These are phyloP conservation scores for Syncephalis fuscata DNA, from an alignment of 371 early-diverging fungal genomes.

Conservation along the genomic window DNA sequence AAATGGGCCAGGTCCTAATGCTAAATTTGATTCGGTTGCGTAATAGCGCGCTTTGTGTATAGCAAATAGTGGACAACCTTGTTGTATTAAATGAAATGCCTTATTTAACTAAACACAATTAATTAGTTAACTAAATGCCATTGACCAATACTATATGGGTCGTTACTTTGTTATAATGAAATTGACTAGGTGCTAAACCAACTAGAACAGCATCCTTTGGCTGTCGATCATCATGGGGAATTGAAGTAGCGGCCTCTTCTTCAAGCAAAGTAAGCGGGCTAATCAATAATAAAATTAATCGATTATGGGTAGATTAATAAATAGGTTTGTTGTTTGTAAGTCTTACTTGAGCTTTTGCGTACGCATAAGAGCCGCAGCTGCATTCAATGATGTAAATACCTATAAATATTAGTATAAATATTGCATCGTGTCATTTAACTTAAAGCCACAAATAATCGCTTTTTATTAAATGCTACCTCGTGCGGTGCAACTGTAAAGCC, in stretches of 20 bases:
- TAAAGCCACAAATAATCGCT: background rate
- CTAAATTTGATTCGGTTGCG: slow-evolving; percentile 40
- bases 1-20: slow-evolving; percentile 78
- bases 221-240: slow-evolving; percentile 27
- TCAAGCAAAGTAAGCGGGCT: slow-evolving; percentile 64
- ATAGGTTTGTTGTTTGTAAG: background rate
- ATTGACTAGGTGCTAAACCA: slow-evolving; percentile 59
- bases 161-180: slow-evolving; percentile 46
- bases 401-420: slow-evolving; percentile 5
- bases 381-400: slow-evolving; percentile 65
- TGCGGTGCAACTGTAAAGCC: slow-evolving; percentile 46
- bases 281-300: background rate
- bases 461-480: slow-evolving; percentile 19
- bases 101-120: slow-evolving; percentile 8
- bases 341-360: background rate
- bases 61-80: slow-evolving; percentile 36
- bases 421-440: too few species aligned
- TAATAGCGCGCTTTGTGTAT: slow-evolving; percentile 67
- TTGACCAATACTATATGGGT: background rate
- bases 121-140: slow-evolving; percentile 9
- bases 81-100: background rate
- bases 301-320: too few species aligned
- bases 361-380: slow-evolving; percentile 39
- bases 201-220: slow-evolving; percentile 63
- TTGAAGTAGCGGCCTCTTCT: slow-evolving; percentile 51